These are phyloP conservation scores for Gossypium anomalum DNA, from an alignment of 345 rosid genomes.

Conservation along the genomic window DNA sequence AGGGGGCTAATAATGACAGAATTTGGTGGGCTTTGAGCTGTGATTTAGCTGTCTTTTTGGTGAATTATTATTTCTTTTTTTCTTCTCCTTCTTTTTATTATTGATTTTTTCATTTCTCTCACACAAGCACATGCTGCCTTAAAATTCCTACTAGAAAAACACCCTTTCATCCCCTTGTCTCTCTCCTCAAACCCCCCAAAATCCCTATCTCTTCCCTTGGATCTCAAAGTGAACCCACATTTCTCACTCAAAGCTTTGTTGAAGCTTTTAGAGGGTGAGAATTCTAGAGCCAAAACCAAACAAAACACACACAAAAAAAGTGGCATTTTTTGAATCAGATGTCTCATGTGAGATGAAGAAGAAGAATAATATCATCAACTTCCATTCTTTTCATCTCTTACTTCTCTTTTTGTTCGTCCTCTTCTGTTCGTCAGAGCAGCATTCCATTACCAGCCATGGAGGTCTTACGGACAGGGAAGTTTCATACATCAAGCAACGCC, in stretches of 20 bases:
- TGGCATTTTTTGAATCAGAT: constrained; percentile 40
- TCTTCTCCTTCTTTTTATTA: too few species aligned
- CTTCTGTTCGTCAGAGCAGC: constrained; percentile 23
- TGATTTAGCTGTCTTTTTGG: constrained; percentile 69
- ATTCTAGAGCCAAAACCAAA: background rate
- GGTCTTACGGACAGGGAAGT: constrained; percentile 57
- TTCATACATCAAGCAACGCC: constrained; percentile 61
- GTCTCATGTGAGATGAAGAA: constrained; percentile 83
- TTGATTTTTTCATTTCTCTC: constrained; percentile 2
- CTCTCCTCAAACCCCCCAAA: constrained; percentile 25
- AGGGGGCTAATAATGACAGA: constrained; percentile 27
- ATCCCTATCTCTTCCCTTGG: constrained; percentile 14
- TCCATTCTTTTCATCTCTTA: constrained; percentile 8
- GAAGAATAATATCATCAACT: constrained; percentile 24
- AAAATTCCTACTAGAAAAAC: constrained; percentile 32
- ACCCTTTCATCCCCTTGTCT: constrained; percentile 25
- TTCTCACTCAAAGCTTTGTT: background rate
- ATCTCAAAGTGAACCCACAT: constrained; percentile 16
- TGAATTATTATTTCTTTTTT: constrained; percentile 28
- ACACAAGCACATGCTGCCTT: constrained; percentile 30
- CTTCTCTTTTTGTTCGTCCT: constrained; percentile 23
- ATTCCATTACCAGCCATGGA: constrained; percentile 40
- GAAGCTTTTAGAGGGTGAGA: background rate
- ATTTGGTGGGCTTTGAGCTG: constrained; percentile 75
- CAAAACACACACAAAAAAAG: background rate